Base-by-base conservation (phyloP, 176 grass and related monocot genomes). In the Tillandsia fasciculata region DNA sequence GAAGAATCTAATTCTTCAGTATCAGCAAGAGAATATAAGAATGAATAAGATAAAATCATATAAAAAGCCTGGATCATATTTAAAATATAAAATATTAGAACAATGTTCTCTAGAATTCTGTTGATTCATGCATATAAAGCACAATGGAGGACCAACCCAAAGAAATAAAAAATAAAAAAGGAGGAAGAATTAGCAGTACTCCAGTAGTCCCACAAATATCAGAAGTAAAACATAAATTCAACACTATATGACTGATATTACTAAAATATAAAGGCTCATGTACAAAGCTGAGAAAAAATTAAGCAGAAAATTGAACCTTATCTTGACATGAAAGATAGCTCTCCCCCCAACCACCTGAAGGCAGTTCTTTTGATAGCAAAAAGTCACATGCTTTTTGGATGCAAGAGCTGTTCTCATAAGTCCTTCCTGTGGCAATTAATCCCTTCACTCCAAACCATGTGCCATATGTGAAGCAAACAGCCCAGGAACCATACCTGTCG, bases 321-420 rank as follows among this genome's bases (percentile, higher is more conserved):
- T 97, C 79, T 85, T 92, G 89, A 77, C 79, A 97, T 9, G 94
- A 97, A 64, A 97, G 75, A 81, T 97, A 97, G 77, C 89, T 97
- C 83, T 97, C 94, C 59, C 94, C 94, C 94, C 94, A 97, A 50
- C 89, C 94, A 79, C 94, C 94, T 1, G 78, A 87, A 75, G 94
- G 70, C 65, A 90, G 83, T 64, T 97, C 80, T 78, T 92, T 92
- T 52, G 93, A 97, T 49, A 97, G 77, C 77, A 97, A 67, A 81
- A 90, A 97, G 11, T 83, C 59, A 24, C 94, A 90, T 79, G 89
- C 86, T 71, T 92, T 97, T 70, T 82, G 86, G 48, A 97, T 79
- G 53, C 76, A 77, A 80, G 73, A 51, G 72, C 86, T 85, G 51
- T 48, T 92, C 48, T 92, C 70, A 23, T 81, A 90, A 0, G 93